Evolutionary conservation across 1,139 yeast species (phyloP).

Genomic region (Candida frijolesensis): DNA sequence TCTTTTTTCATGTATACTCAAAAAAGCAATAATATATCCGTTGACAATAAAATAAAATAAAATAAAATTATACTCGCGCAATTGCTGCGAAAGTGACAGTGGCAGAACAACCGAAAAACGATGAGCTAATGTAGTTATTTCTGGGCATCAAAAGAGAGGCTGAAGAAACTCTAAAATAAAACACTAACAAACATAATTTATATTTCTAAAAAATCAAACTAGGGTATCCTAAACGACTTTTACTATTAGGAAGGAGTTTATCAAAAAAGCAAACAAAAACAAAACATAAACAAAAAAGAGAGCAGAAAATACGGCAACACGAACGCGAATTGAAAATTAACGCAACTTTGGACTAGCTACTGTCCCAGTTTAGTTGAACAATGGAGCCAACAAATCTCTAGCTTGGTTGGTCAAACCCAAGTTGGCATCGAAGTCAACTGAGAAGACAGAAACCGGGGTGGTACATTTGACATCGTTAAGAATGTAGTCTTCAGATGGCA

Average conservation of each 20-base stretch:
- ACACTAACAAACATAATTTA: too few relatives aligned
- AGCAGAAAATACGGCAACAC: neutral
- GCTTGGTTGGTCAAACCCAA: constrained; percentile 24
- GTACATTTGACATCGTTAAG: constrained; percentile 29
- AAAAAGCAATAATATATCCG: neutral
- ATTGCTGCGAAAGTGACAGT: too few relatives aligned
- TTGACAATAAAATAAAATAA: too few relatives aligned
- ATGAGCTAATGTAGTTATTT: too few relatives aligned
- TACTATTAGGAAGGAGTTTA: too few relatives aligned
- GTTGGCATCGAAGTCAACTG: constrained; percentile 46
- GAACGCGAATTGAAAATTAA: neutral
- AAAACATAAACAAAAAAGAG: neutral
- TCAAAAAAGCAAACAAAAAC: too few relatives aligned
- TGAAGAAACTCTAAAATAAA: too few relatives aligned
- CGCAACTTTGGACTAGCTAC: neutral
- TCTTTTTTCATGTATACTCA: neutral
- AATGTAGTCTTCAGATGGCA: constrained; percentile 37
- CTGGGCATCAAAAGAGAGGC: too few relatives aligned
- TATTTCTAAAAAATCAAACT: too few relatives aligned
- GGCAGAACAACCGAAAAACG: too few relatives aligned
- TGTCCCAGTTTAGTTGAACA: neutral
- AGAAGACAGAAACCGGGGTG: constrained; percentile 40
- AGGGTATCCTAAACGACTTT: too few relatives aligned
- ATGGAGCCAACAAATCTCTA: neutral
- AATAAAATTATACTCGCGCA: too few relatives aligned